These are phyloP conservation scores for Exophiala sp. DNA, from an alignment of 2,329 filamentous ascomycete genomes.

Conservation along the genomic window DNA sequence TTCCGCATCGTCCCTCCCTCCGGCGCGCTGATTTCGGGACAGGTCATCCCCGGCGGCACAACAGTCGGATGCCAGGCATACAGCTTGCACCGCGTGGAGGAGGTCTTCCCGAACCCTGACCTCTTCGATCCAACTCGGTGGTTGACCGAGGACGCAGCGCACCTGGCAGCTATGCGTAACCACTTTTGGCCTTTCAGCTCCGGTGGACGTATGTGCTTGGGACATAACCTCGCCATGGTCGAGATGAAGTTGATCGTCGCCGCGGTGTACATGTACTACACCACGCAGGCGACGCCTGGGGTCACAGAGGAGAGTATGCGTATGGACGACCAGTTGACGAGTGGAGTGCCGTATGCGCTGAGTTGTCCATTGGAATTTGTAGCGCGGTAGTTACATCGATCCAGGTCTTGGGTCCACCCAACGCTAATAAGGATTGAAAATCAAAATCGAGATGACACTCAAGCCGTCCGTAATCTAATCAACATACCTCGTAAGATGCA, in stretches of 20 bases:
- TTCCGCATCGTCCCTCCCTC: conserved; percentile 39
- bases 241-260: conserved; percentile 71
- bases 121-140: conserved; percentile 48
- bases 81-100: conserved; percentile 49
- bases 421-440: too few species aligned
- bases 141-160: conserved; percentile 41
- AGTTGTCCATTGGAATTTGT: conserved; percentile 12
- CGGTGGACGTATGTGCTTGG: conserved; percentile 48
- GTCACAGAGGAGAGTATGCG: conserved; percentile 14
- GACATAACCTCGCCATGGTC: conserved; percentile 48
- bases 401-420: background rate
- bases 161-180: conserved; percentile 41
- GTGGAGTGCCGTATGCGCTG: conserved; percentile 15
- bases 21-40: conserved; percentile 32
- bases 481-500: background rate
- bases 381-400: conserved; percentile 1
- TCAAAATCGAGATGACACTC: too few species aligned
- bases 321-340: conserved; percentile 17
- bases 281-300: conserved; percentile 34
- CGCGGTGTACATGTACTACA: conserved; percentile 66
- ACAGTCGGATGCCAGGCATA: conserved; percentile 43
- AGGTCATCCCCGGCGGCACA: conserved; percentile 33
- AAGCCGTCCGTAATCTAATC: background rate
- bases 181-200: conserved; percentile 53
- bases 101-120: conserved; percentile 48